Conservation (phyloP, 352 stramenopile species). For the Globisporangium carolinianum region DNA sequence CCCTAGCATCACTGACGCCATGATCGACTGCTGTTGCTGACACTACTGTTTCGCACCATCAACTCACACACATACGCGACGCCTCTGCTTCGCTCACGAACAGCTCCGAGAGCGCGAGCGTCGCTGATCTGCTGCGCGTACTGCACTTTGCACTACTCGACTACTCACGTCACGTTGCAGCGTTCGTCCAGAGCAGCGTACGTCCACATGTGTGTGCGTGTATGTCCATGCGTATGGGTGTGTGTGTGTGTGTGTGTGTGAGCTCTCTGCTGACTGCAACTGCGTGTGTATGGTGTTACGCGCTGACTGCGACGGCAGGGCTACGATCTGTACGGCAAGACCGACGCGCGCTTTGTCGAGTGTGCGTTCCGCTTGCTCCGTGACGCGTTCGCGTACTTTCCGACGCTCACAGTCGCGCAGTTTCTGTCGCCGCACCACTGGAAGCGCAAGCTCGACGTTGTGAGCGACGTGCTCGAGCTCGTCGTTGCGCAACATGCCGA, state of each 20-base stretch:
- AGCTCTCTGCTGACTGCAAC: not conserved
- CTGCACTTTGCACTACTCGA: slow-evolving; percentile 70
- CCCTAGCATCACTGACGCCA: not conserved
- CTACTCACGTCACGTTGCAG: slow-evolving; percentile 58
- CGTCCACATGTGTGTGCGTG: slow-evolving; percentile 15
- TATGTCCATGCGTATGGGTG: no score
- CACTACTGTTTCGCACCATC: no score
- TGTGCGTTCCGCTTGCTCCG: slow-evolving; percentile 62
- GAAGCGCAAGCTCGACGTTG: slow-evolving; percentile 46
- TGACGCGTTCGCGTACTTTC: slow-evolving; percentile 70
- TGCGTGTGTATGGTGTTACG: not conserved
- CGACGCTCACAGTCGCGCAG: slow-evolving; percentile 47
- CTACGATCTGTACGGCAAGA: slow-evolving; percentile 75
- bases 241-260: no score
- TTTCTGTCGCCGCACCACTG: slow-evolving; percentile 61
- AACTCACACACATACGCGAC: no score
- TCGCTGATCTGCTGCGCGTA: slow-evolving; percentile 54
- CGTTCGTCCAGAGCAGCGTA: slow-evolving; percentile 30
- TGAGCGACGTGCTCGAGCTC: slow-evolving; percentile 41
- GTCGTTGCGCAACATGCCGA: slow-evolving; percentile 46
- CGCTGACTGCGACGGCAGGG: slow-evolving; percentile 13
- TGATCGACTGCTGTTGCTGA: no score
- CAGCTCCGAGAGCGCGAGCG: slow-evolving; percentile 25
- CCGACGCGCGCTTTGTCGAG: slow-evolving; percentile 71
- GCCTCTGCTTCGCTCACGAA: no score